These are phyloP conservation scores for Galerina marginata DNA, from an alignment of 768 basidiomycete genomes.

Conservation along the genomic window DNA sequence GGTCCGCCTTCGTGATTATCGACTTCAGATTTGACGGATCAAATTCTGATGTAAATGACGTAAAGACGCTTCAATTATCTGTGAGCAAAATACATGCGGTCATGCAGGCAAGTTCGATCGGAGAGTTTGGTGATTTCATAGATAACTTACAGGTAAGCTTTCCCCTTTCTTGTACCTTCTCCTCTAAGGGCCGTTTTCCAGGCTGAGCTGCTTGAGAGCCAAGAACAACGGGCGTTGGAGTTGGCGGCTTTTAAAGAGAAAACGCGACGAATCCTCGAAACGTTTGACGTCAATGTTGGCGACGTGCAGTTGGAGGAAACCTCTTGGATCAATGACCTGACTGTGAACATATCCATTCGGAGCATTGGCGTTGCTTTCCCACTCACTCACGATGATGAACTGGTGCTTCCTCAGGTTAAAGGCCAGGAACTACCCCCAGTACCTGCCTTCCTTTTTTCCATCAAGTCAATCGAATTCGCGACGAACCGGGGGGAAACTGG, in stretches of 20 bases:
- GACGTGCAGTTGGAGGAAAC: conserved; percentile 42
- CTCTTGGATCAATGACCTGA: conserved; percentile 62
- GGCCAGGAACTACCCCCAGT: conserved; percentile 50
- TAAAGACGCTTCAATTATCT: conserved; percentile 52
- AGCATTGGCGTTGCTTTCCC: conserved; percentile 94
- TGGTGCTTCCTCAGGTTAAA: conserved; percentile 53
- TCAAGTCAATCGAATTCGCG: conserved; percentile 74
- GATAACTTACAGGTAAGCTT: conserved; percentile 77
- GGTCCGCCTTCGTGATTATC: conserved; percentile 84
- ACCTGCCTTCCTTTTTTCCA: conserved; percentile 86
- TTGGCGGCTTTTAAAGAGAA: conserved; percentile 85
- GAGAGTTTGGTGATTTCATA: conserved; percentile 87
- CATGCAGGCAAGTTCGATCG: conserved; percentile 92
- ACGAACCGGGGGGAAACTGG: conserved; percentile 82
- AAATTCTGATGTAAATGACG: conserved; percentile 29
- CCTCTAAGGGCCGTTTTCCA: conserved; percentile 31
- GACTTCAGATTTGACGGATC: conserved; percentile 62
- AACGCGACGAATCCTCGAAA: conserved; percentile 71
- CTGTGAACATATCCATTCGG: conserved; percentile 57
- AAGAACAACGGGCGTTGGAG: conserved; percentile 78
- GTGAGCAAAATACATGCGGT: conserved; percentile 88
- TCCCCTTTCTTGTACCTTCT: neutral
- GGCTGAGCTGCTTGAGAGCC: conserved; percentile 76
- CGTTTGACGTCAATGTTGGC: conserved; percentile 69
- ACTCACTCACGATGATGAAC: conserved; percentile 63